A percentile compares a stretch with the other conserved stretches of the same genome.
These are phyloP conservation scores for Chrysanthemum makinoi DNA, from an alignment of 129 eudicot species.

Conservation along the genomic window DNA sequence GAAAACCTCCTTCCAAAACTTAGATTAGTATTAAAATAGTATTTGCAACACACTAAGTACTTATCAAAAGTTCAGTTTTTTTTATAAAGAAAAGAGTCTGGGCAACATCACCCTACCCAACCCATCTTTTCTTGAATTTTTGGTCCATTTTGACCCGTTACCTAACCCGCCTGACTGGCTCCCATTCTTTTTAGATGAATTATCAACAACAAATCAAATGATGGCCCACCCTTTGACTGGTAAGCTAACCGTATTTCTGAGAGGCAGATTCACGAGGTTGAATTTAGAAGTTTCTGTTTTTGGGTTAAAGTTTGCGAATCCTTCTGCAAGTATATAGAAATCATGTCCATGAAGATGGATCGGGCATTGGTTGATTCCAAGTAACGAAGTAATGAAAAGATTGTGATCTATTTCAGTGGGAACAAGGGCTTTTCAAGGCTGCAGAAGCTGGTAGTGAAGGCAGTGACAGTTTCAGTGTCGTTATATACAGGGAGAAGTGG, in stretches of 20 bases:
- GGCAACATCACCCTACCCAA: too few species aligned
- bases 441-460: conserved; percentile 69
- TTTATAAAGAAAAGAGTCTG: too few species aligned
- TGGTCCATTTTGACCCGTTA: background rate
- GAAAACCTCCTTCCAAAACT: background rate
- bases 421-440: conserved; percentile 58
- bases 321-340: conserved; percentile 83
- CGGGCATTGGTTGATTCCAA: conserved; percentile 79
- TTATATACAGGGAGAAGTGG: conserved; percentile 78
- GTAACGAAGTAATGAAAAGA: conserved; percentile 69
- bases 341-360: conserved; percentile 98
- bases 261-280: conserved; percentile 90
- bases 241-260: conserved; percentile 76
- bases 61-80: too few species aligned
- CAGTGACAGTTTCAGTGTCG: conserved; percentile 80
- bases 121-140: background rate
- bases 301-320: conserved; percentile 83
- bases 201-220: conserved; percentile 93
- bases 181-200: conserved; percentile 55
- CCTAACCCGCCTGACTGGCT: background rate
- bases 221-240: conserved; percentile 93
- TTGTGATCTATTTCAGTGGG: conserved; percentile 74
- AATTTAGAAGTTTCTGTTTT: conserved; percentile 68
- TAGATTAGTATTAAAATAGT: background rate
- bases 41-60: background rate